Evolutionary conservation across 805 yeast species (phyloP).

Genomic region (Wickerhamiella sorbophila): DNA sequence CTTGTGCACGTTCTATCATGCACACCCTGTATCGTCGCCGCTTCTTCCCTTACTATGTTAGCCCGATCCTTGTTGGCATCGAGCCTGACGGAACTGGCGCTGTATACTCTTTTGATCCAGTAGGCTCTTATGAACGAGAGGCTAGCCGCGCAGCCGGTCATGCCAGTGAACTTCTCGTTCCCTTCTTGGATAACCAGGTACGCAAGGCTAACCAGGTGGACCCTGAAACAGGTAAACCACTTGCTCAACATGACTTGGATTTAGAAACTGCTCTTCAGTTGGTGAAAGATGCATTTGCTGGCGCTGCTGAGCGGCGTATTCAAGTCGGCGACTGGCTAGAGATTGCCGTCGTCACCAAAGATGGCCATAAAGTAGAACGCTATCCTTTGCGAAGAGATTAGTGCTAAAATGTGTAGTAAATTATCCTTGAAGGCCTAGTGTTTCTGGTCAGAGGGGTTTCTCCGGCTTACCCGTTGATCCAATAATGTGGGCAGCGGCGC

Average conservation of each 20-base stretch:
- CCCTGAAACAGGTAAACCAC: slow-evolving; percentile 55
- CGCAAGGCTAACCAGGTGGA: slow-evolving; percentile 85
- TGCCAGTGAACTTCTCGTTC: slow-evolving; percentile 91
- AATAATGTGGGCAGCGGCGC: no score
- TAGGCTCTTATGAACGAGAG: slow-evolving; percentile 94
- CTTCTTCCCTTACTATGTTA: slow-evolving; percentile 92
- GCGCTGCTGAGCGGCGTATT: slow-evolving; percentile 97
- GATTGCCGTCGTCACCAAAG: slow-evolving; percentile 79
- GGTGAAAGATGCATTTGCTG: slow-evolving; percentile 86
- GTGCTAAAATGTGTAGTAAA: no score
- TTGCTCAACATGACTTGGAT: slow-evolving; percentile 40
- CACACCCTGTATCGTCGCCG: slow-evolving; percentile 84
- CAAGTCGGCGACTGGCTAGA: slow-evolving; percentile 96
- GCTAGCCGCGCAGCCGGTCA: slow-evolving; percentile 98
- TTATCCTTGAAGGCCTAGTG: no score
- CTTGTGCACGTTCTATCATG: slow-evolving; percentile 85
- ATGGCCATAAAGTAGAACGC: slow-evolving; percentile 74
- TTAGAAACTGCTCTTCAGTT: slow-evolving; percentile 77
- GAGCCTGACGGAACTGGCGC: slow-evolving; percentile 89
- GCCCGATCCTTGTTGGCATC: slow-evolving; percentile 86
- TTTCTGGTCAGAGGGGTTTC: no score
- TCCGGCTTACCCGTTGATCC: no score
- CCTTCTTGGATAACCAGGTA: slow-evolving; percentile 94
- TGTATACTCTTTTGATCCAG: slow-evolving; percentile 92
- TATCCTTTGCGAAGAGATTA: slow-evolving; percentile 82